phyloP scores from a whole-genome alignment of 169 alveolate species.

The Condylostoma magnum region DNA sequence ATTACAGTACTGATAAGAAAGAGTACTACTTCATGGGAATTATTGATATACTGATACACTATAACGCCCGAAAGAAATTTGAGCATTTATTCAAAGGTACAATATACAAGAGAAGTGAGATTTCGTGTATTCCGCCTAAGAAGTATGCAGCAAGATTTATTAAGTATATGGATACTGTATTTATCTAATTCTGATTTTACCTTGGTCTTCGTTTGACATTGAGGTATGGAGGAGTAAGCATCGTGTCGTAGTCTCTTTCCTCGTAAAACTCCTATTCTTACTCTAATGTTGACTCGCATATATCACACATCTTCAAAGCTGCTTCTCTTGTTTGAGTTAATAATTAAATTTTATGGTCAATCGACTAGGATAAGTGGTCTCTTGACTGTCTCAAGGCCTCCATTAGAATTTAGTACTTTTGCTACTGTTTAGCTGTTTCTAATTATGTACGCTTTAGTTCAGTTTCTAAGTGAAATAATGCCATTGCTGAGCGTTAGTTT shows the following conservation, averaged over 20 bases:
- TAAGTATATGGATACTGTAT: background rate
- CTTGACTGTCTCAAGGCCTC: conserved; percentile 14
- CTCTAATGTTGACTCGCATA: conserved; percentile 20
- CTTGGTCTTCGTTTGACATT: conserved; percentile 27
- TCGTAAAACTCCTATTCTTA: conserved; percentile 21
- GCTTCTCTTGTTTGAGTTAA: conserved; percentile 26
- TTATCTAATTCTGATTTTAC: background rate
- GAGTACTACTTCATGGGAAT: conserved; percentile 19
- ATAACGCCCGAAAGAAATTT: conserved; percentile 1
- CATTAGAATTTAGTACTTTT: background rate
- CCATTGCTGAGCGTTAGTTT: conserved; percentile 15
- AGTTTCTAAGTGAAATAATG: background rate
- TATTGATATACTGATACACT: conserved; percentile 20
- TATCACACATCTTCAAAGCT: conserved; percentile 15
- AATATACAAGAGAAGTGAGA: background rate
- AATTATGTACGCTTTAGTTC: background rate
- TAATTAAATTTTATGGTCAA: conserved; percentile 1
- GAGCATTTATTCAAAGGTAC: conserved; percentile 20
- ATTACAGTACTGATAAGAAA: background rate
- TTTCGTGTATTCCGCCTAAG: conserved; percentile 22
- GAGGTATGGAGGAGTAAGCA: conserved; percentile 31
- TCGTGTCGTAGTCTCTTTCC: conserved; percentile 20
- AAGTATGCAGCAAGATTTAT: conserved; percentile 11
- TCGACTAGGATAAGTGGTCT: conserved; percentile 22
- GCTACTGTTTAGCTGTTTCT: conserved; percentile 9